Percentiles rank a stretch among this genome's conserved stretches.
Evolutionary conservation across 345 rosid species (phyloP).

Genomic region (Brassica nigra): DNA sequence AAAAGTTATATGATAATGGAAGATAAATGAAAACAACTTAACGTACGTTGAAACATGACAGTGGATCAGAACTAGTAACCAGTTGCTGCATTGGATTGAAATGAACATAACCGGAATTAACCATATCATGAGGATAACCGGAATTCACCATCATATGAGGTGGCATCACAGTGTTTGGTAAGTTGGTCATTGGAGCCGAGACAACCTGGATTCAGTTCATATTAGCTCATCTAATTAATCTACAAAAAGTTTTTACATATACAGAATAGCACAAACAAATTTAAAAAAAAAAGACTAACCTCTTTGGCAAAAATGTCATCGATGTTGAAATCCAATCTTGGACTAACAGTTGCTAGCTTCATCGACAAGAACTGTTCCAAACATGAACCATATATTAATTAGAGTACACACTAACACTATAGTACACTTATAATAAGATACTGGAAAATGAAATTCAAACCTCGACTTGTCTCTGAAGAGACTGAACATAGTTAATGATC

Average conservation of each 20-base stretch:
- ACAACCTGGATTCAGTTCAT: slow-evolving; percentile 27
- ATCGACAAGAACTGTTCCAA: slow-evolving; percentile 81
- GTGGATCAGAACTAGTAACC: slow-evolving; percentile 48
- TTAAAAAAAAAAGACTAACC: slow-evolving; percentile 50
- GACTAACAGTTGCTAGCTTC: slow-evolving; percentile 94
- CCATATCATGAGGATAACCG: slow-evolving; percentile 35
- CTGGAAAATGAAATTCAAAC: slow-evolving; percentile 48
- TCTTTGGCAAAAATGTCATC: slow-evolving; percentile 81
- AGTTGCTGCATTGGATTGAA: slow-evolving; percentile 56
- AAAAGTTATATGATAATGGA: neutral
- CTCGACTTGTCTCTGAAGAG: slow-evolving; percentile 97
- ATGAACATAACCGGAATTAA: slow-evolving; percentile 47
- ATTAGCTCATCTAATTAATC: slow-evolving; percentile 18
- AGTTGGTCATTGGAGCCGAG: slow-evolving; percentile 27
- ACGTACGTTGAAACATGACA: slow-evolving; percentile 21
- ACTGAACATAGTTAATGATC: slow-evolving; percentile 96
- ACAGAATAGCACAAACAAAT: neutral
- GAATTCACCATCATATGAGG: slow-evolving; percentile 30
- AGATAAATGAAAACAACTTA: neutral
- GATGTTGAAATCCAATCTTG: slow-evolving; percentile 66
- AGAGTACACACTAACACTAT: neutral
- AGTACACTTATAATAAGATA: neutral
- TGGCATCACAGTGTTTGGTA: slow-evolving; percentile 47
- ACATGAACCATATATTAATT: slow-evolving; percentile 33
- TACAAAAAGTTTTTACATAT: neutral